phyloP scores from a whole-genome alignment of 306 rosid genomes.

The Amphicarpaea edgeworthii region DNA sequence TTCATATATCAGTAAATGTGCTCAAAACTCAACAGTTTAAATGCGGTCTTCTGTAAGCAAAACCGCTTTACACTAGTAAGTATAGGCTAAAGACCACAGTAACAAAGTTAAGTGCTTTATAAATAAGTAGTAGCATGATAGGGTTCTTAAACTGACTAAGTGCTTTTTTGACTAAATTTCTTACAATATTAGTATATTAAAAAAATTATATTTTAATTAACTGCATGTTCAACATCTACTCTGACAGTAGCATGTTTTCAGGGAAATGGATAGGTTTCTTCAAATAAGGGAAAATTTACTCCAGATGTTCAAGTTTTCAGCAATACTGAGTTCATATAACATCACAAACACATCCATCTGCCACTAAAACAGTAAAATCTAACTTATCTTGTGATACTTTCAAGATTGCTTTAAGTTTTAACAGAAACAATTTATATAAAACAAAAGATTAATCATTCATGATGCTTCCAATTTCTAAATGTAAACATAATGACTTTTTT shows the following conservation, averaged over 20 bases:
- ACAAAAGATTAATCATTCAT: neutral
- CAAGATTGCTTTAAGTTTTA: neutral
- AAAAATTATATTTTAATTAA: neutral
- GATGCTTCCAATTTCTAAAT: too few relatives aligned
- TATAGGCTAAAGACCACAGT: too few relatives aligned
- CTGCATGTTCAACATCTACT: neutral
- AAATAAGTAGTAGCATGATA: neutral
- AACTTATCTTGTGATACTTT: too few relatives aligned
- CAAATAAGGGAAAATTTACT: neutral
- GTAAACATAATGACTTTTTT: too few relatives aligned
- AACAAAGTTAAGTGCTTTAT: too few relatives aligned
- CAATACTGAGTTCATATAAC: neutral
- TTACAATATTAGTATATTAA: neutral
- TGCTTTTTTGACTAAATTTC: too few relatives aligned
- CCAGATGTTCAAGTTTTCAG: neutral
- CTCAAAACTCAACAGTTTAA: neutral
- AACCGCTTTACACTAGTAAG: too few relatives aligned
- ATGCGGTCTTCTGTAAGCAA: neutral
- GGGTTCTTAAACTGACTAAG: neutral
- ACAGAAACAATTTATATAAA: neutral
- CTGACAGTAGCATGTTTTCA: neutral
- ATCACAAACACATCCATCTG: neutral
- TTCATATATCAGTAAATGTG: neutral
- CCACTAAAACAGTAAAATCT: too few relatives aligned
- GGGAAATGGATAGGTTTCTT: neutral